Base-by-base conservation (phyloP, 148 eudicot species). In the Amaranthus hypochondriacus region DNA sequence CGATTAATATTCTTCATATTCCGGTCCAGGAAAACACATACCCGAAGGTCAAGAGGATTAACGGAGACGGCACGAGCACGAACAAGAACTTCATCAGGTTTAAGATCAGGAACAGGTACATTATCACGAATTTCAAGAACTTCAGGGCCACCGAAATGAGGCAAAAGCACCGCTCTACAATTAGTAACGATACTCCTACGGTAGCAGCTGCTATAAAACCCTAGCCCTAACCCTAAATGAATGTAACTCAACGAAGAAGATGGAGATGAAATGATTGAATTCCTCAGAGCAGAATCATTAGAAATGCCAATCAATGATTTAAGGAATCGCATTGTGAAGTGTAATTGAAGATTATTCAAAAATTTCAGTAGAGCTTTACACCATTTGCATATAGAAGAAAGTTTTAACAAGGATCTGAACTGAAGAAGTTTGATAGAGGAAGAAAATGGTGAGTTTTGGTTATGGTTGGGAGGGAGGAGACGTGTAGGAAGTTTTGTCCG, bases 11-110 rank as follows among this genome's bases (percentile, higher is more conserved):
- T 9, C 0, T 18, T 14, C 28, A 55, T 48, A 10, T 42, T 1
- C 70, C 1, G 18, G 56, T 54, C 3, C 4, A 6, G 6, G 8
- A 58, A 39, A 48, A 71, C 7, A 79, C 90, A 66, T 50, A 95
- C 99, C 50, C 96, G 86, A 51, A 80, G 80, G 77, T 95, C 97
- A 18, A 95, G 96, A 44, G 97, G 99, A 81, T 95, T 95, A 69
- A 95, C 74, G 2, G 99, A 92, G 10, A 95, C 99, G 6, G 99
- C 99, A 28, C 89, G 87, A 74, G 93, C 78, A 42, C 92, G 92
- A 76, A 95, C 92, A 15, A 95, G 96, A 5, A 92, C 97, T 71
- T 95, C 84, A 69, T 86, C 80, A 48, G 90, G 86, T 77, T 87
- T 88, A 53, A 95, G 88, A 87, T 87, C 86, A 74, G 98, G 98